Evolutionary conservation across 805 yeast genomes (phyloP).

Genomic region (Debaryomyces maramus): DNA sequence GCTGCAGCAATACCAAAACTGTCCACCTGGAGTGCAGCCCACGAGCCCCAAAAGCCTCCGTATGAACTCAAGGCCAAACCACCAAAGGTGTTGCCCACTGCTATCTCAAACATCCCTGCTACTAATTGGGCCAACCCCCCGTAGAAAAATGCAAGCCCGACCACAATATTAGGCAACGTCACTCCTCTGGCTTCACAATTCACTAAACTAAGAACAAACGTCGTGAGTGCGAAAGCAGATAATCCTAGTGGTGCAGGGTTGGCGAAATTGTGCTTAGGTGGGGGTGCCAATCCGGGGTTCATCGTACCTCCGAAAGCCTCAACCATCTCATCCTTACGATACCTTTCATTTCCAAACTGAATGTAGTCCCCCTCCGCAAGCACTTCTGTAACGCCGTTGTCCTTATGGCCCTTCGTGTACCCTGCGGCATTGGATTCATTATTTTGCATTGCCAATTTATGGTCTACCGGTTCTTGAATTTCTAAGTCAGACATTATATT

Average conservation of each 20-base stretch:
- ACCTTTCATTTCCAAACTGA: conserved; percentile 70
- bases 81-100: conserved; percentile 76
- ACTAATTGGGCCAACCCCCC: conserved; percentile 72
- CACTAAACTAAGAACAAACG: conserved; percentile 62
- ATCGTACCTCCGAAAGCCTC: conserved; percentile 82
- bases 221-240: conserved; percentile 67
- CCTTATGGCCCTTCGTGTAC: conserved; percentile 6
- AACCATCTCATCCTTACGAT: conserved; percentile 57
- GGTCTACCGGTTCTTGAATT: conserved; percentile 34
- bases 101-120: conserved; percentile 76
- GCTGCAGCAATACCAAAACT: conserved; percentile 40
- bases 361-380: conserved; percentile 59
- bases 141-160: conserved; percentile 66
- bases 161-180: conserved; percentile 56
- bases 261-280: conserved; percentile 48
- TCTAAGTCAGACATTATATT: conserved; percentile 32
- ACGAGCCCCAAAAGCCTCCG: conserved; percentile 79
- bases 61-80: conserved; percentile 59
- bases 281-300: conserved; percentile 59
- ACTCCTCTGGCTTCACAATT: conserved; percentile 72
- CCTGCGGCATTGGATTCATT: conserved; percentile 12
- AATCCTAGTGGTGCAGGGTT: conserved; percentile 79
- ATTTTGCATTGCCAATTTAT: conserved; percentile 25
- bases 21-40: conserved; percentile 56
- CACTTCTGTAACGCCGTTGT: conserved; percentile 28